phyloP scores from a whole-genome alignment of 805 yeast species.

The Wickerhamiella parazyma region DNA sequence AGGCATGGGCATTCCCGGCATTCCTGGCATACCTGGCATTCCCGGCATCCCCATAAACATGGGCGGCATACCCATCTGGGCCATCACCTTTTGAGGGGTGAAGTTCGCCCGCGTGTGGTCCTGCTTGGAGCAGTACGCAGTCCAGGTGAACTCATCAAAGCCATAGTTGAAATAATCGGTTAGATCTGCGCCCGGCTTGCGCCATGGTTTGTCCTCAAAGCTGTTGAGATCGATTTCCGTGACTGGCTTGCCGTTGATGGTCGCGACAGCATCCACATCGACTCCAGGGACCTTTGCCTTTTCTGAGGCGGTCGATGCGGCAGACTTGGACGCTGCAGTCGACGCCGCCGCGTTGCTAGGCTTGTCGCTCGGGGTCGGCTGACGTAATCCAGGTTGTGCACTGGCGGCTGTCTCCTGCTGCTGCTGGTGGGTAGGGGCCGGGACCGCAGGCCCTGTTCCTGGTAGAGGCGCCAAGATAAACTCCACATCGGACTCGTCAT shows the following conservation, averaged over 20 bases:
- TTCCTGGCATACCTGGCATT: slow-evolving; percentile 14
- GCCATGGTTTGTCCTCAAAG: slow-evolving; percentile 92
- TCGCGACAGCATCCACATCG: slow-evolving; percentile 63
- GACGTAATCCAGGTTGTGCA: slow-evolving; percentile 8
- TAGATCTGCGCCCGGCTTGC: slow-evolving; percentile 91
- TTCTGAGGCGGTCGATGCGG: background rate
- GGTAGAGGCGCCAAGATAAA: slow-evolving; percentile 45
- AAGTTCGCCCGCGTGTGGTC: slow-evolving; percentile 68
- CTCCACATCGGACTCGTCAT: slow-evolving; percentile 56
- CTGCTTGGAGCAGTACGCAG: slow-evolving; percentile 77
- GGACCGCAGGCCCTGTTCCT: slow-evolving; percentile 7
- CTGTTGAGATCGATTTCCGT: slow-evolving; percentile 69
- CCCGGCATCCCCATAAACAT: slow-evolving; percentile 16
- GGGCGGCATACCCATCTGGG: slow-evolving; percentile 22
- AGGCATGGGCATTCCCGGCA: slow-evolving; percentile 13
- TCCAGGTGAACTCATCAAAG: slow-evolving; percentile 93
- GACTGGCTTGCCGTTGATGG: slow-evolving; percentile 65
- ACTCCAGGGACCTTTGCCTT: slow-evolving; percentile 28
- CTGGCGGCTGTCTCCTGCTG: slow-evolving; percentile 16
- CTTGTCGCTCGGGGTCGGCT: too few species aligned
- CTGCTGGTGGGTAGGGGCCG: slow-evolving; percentile 2
- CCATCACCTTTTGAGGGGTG: slow-evolving; percentile 53
- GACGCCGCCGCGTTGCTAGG: too few species aligned
- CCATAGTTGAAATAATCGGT: slow-evolving; percentile 95
- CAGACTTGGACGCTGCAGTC: background rate